A percentile compares a stretch with the other conserved stretches of the same genome.
Conservation (phyloP, 768 basidiomycete genomes). For the Phaffia australis region DNA sequence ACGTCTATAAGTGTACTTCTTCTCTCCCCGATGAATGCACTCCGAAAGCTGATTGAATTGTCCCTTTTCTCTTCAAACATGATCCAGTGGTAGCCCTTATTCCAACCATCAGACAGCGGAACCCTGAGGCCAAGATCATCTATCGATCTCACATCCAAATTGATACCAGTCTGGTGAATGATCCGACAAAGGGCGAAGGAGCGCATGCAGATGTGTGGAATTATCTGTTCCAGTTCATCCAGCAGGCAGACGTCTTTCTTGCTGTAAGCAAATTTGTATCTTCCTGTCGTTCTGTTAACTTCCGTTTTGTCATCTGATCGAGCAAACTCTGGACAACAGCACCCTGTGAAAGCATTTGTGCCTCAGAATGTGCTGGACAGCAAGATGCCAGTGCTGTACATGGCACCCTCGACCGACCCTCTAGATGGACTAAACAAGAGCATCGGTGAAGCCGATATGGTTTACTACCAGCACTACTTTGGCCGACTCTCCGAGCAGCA, state of each 20-base stretch:
- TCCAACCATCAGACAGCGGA: conserved; percentile 66
- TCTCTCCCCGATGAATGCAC: neutral
- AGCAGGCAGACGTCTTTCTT: conserved; percentile 79
- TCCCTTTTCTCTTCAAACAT: too few relatives aligned
- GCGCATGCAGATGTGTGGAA: conserved; percentile 69
- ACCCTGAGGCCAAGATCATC: conserved; percentile 63
- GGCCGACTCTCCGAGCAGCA: conserved; percentile 33
- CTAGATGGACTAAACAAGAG: conserved; percentile 94
- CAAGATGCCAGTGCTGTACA: conserved; percentile 34
- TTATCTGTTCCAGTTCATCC: conserved; percentile 86
- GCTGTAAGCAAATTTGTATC: conserved; percentile 43
- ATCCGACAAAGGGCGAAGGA: conserved; percentile 43
- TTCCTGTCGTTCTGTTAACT: neutral
- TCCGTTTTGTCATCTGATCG: neutral
- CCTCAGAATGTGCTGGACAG: conserved; percentile 64
- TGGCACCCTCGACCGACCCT: conserved; percentile 36
- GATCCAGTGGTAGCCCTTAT: conserved; percentile 69
- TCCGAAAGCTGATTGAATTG: neutral
- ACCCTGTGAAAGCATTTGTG: conserved; percentile 89
- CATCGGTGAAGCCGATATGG: conserved; percentile 39
- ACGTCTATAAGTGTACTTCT: neutral
- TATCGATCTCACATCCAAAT: conserved; percentile 93
- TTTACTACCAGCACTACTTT: conserved; percentile 35
- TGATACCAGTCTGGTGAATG: conserved; percentile 64
- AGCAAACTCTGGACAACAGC: conserved; percentile 37